Conservation (phyloP, 1,284 basidiomycete genomes). For the Cronartium quercuum region DNA sequence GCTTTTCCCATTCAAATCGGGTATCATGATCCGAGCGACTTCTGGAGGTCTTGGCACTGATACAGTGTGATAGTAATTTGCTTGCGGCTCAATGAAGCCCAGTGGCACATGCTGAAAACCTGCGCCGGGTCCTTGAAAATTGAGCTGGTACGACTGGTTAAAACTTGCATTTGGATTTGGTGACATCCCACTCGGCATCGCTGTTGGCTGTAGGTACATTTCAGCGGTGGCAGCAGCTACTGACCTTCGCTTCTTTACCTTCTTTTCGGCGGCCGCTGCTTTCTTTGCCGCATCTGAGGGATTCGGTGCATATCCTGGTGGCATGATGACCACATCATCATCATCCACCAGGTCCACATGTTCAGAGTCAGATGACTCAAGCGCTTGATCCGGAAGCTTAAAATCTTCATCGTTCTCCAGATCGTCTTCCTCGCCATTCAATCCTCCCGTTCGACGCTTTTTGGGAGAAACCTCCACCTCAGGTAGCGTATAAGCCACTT, state of each 20-base stretch:
- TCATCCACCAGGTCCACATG: not conserved
- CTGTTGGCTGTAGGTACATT: too few species aligned
- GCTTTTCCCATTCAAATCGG: not conserved
- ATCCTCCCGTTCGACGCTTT: not conserved
- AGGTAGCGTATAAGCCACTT: slow-evolving; percentile 15
- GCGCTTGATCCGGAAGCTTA: not conserved
- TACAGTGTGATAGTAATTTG: too few species aligned
- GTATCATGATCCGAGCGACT: not conserved
- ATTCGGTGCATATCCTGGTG: not conserved
- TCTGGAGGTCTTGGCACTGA: not conserved
- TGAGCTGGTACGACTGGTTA: too few species aligned
- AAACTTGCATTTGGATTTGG: too few species aligned
- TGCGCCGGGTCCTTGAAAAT: too few species aligned
- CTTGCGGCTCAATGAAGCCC: too few species aligned
- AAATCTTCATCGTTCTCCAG: slow-evolving; percentile 17
- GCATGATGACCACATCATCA: not conserved
- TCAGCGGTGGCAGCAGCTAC: too few species aligned
- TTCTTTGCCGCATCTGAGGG: not conserved
- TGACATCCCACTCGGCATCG: too few species aligned
- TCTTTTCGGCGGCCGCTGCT: not conserved
- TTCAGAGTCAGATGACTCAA: slow-evolving; percentile 9
- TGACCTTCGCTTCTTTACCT: not conserved
- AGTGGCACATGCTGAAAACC: too few species aligned
- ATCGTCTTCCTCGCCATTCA: slow-evolving; percentile 2
- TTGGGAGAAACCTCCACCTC: slow-evolving; percentile 4